These are phyloP conservation scores for Fusarium neocosmosporiellum DNA, from an alignment of 2,329 filamentous ascomycete species.

Conservation along the genomic window DNA sequence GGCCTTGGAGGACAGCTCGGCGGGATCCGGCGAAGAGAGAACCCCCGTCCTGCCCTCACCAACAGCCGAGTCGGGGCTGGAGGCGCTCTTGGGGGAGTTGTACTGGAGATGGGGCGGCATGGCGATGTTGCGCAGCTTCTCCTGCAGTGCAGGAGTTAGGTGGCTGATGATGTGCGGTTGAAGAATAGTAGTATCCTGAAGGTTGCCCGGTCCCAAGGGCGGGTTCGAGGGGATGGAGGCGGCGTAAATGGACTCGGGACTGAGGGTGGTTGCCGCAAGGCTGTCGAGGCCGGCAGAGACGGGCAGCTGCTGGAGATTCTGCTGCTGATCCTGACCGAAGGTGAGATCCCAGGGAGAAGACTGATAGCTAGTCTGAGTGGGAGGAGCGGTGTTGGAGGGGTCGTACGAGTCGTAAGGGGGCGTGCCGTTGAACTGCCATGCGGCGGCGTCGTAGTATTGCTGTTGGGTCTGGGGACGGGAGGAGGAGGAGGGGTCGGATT, in stretches of 20 bases:
- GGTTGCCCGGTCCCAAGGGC: conserved; percentile 42
- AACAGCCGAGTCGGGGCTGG: conserved; percentile 67
- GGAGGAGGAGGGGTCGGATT: conserved; percentile 47
- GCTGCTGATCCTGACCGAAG: conserved; percentile 44
- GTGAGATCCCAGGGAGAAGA: conserved; percentile 51
- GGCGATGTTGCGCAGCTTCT: conserved; percentile 71
- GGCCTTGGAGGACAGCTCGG: conserved; percentile 56
- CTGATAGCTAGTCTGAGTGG: conserved; percentile 48
- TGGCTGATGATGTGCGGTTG: conserved; percentile 40
- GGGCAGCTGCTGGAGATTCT: conserved; percentile 48
- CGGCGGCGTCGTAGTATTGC: conserved; percentile 51
- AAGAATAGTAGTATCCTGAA: conserved; percentile 47
- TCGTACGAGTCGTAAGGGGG: conserved; percentile 61
- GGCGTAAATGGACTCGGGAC: conserved; percentile 51
- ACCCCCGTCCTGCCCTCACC: conserved; percentile 60
- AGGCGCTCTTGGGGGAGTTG: conserved; percentile 66
- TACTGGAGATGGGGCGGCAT: conserved; percentile 73
- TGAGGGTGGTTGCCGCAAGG: conserved; percentile 49
- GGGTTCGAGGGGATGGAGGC: conserved; percentile 42
- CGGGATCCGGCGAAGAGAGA: conserved; percentile 70
- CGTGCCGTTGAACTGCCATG: conserved; percentile 62
- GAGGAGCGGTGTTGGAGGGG: conserved; percentile 51
- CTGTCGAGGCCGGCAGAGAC: conserved; percentile 48
- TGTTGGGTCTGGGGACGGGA: conserved; percentile 49
- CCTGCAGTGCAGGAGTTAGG: conserved; percentile 69